Evolutionary conservation across 306 rosid genomes (phyloP), one percentile per base, ranked within the genome.

Genomic region (Glycine latifolia): DNA sequence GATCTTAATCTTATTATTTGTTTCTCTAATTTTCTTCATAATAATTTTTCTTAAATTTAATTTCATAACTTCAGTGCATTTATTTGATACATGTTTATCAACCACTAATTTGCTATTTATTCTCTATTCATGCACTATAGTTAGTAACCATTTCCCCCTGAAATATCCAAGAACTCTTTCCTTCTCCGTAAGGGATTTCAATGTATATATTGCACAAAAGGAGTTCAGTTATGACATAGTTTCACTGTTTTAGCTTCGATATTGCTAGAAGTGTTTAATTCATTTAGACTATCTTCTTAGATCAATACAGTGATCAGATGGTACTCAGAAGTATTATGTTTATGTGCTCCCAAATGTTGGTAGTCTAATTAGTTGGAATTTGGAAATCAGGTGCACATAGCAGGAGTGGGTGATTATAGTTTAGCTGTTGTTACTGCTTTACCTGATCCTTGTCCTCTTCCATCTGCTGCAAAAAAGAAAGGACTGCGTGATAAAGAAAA

Each of bases 381-480:
- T 71, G 59, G 20, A 49, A 46, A 81, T 83, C 90, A 95, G 99
- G 94, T 93, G 75, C 99, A 95, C 83, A 89, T 95, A 82, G 97
- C 98, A 35, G 99, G 99, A 50, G 98, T 91, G 68, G 99, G 98
- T 70, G 99, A 95, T 90, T 92, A 83, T 76, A 56, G 85, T 86
- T 86, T 93, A 79, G 91, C 94, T 81, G 83, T 84, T 53, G 26
- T 83, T 65, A 82, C 93, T 72, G 87, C 71, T 70, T 88, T 95
- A 79, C 89, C 95, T 14, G 99, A 95, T 88, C 98, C 99, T 48
- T 95, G 99, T 71, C 96, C 98, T 79, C 89, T 93, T 81, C 99
- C 99, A 69, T 93, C 98, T 84, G 98, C 97, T 81, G 98, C 99
- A 60, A 95, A 93, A 89, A 95, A 90, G 96, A 93, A 95, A 83